Evolutionary conservation across 169 alveolate genomes (phyloP).

Genomic region (Theileria sp.): DNA sequence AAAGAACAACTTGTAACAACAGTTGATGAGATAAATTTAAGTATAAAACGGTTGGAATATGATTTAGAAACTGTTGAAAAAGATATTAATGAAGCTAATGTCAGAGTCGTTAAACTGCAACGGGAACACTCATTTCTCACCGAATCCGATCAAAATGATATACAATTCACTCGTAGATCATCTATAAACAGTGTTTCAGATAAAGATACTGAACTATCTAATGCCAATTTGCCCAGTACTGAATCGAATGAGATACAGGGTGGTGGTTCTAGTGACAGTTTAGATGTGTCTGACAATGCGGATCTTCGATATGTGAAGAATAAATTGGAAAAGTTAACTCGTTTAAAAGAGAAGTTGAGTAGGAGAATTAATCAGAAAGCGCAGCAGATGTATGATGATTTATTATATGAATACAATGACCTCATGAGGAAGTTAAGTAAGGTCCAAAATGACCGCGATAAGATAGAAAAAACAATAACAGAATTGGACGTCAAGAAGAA

Average conservation of each 20-base stretch:
- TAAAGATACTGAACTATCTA: too few species aligned
- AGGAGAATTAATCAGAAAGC: constrained; percentile 89
- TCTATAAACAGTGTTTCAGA: background rate
- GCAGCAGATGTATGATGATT: constrained; percentile 88
- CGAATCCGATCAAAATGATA: background rate
- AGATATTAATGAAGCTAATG: constrained; percentile 54
- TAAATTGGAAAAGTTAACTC: constrained; percentile 61
- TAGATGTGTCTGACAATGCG: background rate
- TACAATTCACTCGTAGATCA: background rate
- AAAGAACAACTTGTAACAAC: constrained; percentile 64
- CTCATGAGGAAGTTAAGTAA: constrained; percentile 85
- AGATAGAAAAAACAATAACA: constrained; percentile 88
- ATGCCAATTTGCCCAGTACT: too few species aligned
- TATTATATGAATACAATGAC: constrained; percentile 85
- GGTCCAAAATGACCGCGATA: constrained; percentile 86
- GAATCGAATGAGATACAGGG: too few species aligned
- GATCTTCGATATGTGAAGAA: background rate
- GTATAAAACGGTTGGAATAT: constrained; percentile 69
- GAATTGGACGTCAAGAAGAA: constrained; percentile 90
- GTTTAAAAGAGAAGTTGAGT: constrained; percentile 67
- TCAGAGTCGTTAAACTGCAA: constrained; percentile 31
- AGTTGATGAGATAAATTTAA: constrained; percentile 59
- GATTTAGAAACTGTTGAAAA: constrained; percentile 60
- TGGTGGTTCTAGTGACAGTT: too few species aligned
- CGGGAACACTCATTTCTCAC: constrained; percentile 42